phyloP scores from a whole-genome alignment of 768 basidiomycete genomes.

The Xerocomellus chrysenteron region DNA sequence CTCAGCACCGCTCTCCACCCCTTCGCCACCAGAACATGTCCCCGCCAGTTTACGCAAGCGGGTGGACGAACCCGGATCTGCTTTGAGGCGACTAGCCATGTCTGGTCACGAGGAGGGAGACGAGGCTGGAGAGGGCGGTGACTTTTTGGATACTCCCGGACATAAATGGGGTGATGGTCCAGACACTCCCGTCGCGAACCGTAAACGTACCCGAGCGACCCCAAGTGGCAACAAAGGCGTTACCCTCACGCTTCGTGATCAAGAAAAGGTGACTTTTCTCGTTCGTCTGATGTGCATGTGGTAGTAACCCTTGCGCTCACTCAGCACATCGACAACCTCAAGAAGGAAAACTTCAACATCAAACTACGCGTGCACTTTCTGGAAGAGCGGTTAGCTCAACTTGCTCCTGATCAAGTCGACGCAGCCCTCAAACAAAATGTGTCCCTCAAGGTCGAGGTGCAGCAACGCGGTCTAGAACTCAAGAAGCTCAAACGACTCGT shows the following conservation, averaged over 20 bases:
- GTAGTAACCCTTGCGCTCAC: background rate
- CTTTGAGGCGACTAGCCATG: constrained; percentile 39
- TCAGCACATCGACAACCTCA: constrained; percentile 93
- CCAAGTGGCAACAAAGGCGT: constrained; percentile 33
- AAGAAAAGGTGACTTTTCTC: constrained; percentile 74
- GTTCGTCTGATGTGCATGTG: background rate
- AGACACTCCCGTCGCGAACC: constrained; percentile 51
- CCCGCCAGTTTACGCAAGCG: constrained; percentile 37
- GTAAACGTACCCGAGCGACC: constrained; percentile 41
- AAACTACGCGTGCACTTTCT: constrained; percentile 95
- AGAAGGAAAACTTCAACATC: constrained; percentile 97
- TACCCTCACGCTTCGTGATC: constrained; percentile 84
- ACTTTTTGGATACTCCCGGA: constrained; percentile 55
- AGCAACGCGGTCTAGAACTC: constrained; percentile 84
- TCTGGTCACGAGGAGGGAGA: constrained; percentile 36
- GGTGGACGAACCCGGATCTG: constrained; percentile 39
- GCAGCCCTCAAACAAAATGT: constrained; percentile 91
- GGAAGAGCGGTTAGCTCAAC: constrained; percentile 86
- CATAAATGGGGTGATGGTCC: constrained; percentile 50
- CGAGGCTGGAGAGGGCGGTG: constrained; percentile 40
- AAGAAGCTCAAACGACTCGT: constrained; percentile 91
- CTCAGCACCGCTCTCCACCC: constrained; percentile 49
- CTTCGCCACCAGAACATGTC: constrained; percentile 42
- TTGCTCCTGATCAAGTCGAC: constrained; percentile 91
- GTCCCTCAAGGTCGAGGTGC: constrained; percentile 88